These are phyloP conservation scores for Pseudocercospora vitis DNA, from an alignment of 2,329 filamentous ascomycete genomes.

Conservation along the genomic window DNA sequence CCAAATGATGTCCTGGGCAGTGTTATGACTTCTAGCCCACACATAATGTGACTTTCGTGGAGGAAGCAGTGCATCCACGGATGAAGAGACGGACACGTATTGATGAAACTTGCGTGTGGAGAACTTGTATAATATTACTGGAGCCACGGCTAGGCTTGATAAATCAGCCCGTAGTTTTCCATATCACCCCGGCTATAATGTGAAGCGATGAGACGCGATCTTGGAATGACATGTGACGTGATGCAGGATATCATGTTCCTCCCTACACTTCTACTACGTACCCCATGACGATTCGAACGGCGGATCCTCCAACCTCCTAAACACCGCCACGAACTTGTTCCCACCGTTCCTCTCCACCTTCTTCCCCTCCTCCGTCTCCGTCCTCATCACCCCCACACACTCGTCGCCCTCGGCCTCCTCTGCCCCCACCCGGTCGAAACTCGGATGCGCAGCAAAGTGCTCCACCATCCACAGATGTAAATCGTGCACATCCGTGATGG, in stretches of 20 bases:
- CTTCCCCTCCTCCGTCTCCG: slow-evolving; percentile 94
- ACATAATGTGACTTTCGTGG: neutral
- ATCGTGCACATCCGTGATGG: slow-evolving; percentile 95
- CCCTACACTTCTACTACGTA: too few relatives aligned
- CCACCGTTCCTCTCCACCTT: slow-evolving; percentile 92
- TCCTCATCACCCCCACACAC: slow-evolving; percentile 72
- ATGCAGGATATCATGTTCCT: too few relatives aligned
- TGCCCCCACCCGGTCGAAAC: slow-evolving; percentile 69
- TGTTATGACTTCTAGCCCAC: neutral
- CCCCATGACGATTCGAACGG: slow-evolving; percentile 64
- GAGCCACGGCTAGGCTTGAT: neutral
- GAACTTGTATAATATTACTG: slow-evolving; percentile 3
- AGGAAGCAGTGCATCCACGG: slow-evolving; percentile 2
- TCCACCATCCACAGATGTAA: slow-evolving; percentile 90
- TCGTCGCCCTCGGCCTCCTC: slow-evolving; percentile 67
- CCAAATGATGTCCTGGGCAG: neutral
- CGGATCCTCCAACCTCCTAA: slow-evolving; percentile 76
- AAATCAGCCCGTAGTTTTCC: slow-evolving; percentile 1
- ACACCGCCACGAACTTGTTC: slow-evolving; percentile 87
- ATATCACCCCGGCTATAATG: slow-evolving; percentile 5
- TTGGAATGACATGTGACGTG: slow-evolving; percentile 5
- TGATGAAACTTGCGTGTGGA: neutral
- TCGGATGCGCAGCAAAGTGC: slow-evolving; percentile 74
- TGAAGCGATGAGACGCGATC: slow-evolving; percentile 1
- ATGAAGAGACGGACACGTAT: slow-evolving; percentile 4